Conservation (phyloP, 73 alveolate genomes). For the Paramecium sexaurelia region DNA sequence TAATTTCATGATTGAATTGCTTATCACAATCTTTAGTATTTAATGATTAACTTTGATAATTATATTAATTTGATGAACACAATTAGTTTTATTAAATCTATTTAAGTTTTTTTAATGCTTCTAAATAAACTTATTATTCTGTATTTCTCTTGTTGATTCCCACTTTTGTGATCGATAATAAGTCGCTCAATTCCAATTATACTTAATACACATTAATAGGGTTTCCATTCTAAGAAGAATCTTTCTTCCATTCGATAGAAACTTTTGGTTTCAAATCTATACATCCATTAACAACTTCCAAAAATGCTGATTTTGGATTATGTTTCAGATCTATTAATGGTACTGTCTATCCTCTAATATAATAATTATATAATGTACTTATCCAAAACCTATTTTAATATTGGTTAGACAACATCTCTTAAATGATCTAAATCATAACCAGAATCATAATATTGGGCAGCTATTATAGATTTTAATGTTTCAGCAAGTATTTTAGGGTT, state of each 20-base stretch:
- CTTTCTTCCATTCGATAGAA: slow-evolving; percentile 2
- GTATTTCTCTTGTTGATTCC: background rate
- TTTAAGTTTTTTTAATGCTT: background rate
- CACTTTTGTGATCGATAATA: background rate
- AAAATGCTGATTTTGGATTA: slow-evolving; percentile 16
- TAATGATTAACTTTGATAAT: background rate
- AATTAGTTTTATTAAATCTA: background rate
- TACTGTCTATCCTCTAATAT: background rate
- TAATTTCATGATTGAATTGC: background rate
- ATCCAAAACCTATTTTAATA: background rate
- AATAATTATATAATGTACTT: background rate
- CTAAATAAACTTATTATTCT: background rate
- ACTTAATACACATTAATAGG: background rate
- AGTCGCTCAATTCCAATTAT: background rate
- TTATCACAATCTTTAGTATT: background rate
- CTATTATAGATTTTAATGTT: background rate
- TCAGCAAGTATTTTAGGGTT: slow-evolving; percentile 4
- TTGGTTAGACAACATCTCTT: background rate
- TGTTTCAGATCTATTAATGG: background rate
- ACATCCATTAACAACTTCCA: background rate
- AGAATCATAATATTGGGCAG: background rate
- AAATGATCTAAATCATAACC: slow-evolving; percentile 7
- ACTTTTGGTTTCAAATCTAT: background rate
- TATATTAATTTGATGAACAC: background rate
- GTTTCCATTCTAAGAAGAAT: background rate